Percentiles rank a stretch among this genome's conserved stretches.
Evolutionary conservation across 2,329 filamentous ascomycete genomes (phyloP).

Genomic region (Fusarium sulawesiense): DNA sequence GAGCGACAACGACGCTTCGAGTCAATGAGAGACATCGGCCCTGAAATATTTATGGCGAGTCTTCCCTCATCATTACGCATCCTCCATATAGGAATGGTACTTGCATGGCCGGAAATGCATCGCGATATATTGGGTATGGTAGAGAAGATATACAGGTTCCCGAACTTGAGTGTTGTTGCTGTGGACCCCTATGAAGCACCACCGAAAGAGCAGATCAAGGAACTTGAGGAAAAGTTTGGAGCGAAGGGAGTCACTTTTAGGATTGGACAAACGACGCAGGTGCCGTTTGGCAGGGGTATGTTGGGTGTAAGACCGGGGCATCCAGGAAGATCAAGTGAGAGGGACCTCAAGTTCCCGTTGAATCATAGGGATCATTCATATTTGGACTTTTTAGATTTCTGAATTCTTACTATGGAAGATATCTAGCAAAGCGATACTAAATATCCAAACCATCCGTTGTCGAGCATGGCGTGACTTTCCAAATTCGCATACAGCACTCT

Average conservation of each 20-base stretch:
- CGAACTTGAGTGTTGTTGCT: slow-evolving; percentile 38
- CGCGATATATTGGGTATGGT: slow-evolving; percentile 42
- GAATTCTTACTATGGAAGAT: neutral
- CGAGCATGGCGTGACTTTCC: neutral
- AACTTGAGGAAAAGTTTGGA: slow-evolving; percentile 35
- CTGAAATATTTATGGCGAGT: slow-evolving; percentile 44
- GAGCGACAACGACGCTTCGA: slow-evolving; percentile 35
- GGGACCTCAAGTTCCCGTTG: slow-evolving; percentile 39
- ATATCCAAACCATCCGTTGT: neutral
- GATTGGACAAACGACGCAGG: slow-evolving; percentile 43
- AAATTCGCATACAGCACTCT: too few relatives aligned
- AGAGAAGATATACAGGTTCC: slow-evolving; percentile 40
- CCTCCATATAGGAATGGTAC: slow-evolving; percentile 44
- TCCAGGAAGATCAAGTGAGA: slow-evolving; percentile 21
- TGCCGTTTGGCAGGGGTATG: slow-evolving; percentile 45
- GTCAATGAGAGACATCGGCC: slow-evolving; percentile 29
- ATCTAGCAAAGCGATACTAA: neutral
- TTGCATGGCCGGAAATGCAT: slow-evolving; percentile 45
- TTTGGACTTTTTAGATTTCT: slow-evolving; percentile 28
- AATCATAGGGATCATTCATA: slow-evolving; percentile 26
- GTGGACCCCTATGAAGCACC: slow-evolving; percentile 43
- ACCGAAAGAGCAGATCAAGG: slow-evolving; percentile 31
- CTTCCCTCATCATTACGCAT: slow-evolving; percentile 41
- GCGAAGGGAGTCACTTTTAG: slow-evolving; percentile 34
- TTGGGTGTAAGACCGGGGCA: slow-evolving; percentile 44